phyloP scores from a whole-genome alignment of 768 basidiomycete species.

The Gyrodon lividus region DNA sequence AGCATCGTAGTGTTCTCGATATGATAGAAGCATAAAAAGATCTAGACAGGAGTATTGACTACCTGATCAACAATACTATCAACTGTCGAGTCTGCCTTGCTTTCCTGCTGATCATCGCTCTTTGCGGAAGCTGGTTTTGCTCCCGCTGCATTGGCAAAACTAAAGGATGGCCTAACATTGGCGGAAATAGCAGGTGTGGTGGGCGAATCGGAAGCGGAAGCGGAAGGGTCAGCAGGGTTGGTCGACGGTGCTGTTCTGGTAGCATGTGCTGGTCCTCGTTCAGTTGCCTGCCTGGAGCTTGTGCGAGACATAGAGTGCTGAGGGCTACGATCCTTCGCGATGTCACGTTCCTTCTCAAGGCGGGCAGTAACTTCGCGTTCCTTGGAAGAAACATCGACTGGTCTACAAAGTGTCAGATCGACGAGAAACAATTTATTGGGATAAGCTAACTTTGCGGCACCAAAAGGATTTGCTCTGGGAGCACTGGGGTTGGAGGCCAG shows the following conservation, averaged over 20 bases:
- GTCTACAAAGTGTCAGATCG: conserved; percentile 43
- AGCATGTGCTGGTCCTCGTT: conserved; percentile 37
- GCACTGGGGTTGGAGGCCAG: conserved; percentile 48
- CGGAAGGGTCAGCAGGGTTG: no score
- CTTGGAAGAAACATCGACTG: conserved; percentile 76
- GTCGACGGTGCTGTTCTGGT: conserved; percentile 33
- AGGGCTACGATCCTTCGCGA: conserved; percentile 33
- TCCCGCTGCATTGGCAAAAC: conserved; percentile 78
- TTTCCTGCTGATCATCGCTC: conserved; percentile 17
- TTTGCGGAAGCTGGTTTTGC: conserved; percentile 20
- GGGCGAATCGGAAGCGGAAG: conserved; percentile 18
- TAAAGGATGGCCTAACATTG: conserved; percentile 68
- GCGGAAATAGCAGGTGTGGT: conserved; percentile 38
- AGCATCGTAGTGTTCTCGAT: conserved; percentile 5
- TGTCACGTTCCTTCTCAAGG: conserved; percentile 61
- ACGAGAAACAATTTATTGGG: not conserved
- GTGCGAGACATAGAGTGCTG: conserved; percentile 47
- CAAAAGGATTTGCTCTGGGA: conserved; percentile 76
- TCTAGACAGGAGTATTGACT: conserved; percentile 17
- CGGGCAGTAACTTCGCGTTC: conserved; percentile 77
- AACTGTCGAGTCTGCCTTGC: conserved; percentile 6
- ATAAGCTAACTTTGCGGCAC: conserved; percentile 67
- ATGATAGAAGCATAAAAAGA: conserved; percentile 17
- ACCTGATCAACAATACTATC: conserved; percentile 17
- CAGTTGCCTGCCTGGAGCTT: conserved; percentile 46